Evolutionary conservation across 2,329 filamentous ascomycete genomes (phyloP).

Genomic region (Zymoseptoria crescenta): DNA sequence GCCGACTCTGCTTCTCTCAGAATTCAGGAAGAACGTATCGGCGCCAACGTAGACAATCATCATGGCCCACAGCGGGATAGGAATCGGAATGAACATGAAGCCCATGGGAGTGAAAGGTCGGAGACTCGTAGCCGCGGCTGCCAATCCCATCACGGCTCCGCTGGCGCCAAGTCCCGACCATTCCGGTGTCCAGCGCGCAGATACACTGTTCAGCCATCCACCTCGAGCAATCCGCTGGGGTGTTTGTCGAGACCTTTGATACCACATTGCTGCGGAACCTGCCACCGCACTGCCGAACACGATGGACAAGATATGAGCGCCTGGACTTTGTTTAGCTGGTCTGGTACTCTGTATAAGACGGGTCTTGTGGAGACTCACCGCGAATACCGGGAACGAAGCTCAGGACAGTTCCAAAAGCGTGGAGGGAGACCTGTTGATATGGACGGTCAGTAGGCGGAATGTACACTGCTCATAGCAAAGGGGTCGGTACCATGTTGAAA

Average conservation of each 20-base stretch:
- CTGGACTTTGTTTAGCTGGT: background rate
- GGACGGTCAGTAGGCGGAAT: background rate
- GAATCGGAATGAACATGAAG: slow-evolving; percentile 32
- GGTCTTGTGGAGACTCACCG: background rate
- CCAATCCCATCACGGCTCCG: slow-evolving; percentile 36
- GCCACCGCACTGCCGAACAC: slow-evolving; percentile 21
- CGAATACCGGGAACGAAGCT: slow-evolving; percentile 25
- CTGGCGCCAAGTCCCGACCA: slow-evolving; percentile 31
- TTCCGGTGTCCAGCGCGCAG: background rate
- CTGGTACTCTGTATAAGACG: background rate
- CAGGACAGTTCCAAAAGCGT: slow-evolving; percentile 32
- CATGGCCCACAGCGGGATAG: slow-evolving; percentile 34
- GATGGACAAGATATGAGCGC: slow-evolving; percentile 17
- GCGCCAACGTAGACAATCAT: slow-evolving; percentile 30
- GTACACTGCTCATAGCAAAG: background rate
- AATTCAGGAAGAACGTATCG: slow-evolving; percentile 34
- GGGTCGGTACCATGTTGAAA: slow-evolving; percentile 31
- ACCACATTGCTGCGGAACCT: slow-evolving; percentile 19
- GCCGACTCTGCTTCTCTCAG: slow-evolving; percentile 22
- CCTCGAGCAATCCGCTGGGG: background rate
- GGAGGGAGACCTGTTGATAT: slow-evolving; percentile 34
- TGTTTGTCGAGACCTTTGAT: slow-evolving; percentile 6
- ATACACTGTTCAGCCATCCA: background rate
- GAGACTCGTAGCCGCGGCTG: slow-evolving; percentile 33
- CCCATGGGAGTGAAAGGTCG: slow-evolving; percentile 28